Evolutionary conservation across 176 grass and related monocot genomes (phyloP).

Genomic region (barley (Hordeum vulgare)): DNA sequence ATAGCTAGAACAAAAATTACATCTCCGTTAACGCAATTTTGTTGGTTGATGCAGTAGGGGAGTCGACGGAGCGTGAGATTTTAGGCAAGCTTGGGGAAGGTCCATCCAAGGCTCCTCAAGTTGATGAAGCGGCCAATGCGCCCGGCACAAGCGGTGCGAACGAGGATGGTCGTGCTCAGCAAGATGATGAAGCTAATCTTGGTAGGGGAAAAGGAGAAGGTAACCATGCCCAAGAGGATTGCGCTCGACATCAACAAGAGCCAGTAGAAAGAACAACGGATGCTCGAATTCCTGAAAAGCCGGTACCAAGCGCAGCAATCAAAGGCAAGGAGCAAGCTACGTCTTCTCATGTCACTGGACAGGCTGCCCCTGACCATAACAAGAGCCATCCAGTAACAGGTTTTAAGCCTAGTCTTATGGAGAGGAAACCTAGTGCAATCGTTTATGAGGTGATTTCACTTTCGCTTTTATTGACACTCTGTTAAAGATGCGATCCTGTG

Average conservation of each 20-base stretch:
- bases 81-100: constrained; percentile 8
- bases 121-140: background rate
- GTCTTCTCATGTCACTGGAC: background rate
- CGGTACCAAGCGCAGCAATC: background rate
- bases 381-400: background rate
- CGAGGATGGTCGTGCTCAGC: background rate
- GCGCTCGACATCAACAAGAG: background rate
- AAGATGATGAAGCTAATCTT: background rate
- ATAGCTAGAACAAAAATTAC: background rate
- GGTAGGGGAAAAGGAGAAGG: background rate
- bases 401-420: constrained; percentile 12
- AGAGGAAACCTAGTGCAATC: constrained; percentile 18
- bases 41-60: constrained; percentile 21
- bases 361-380: background rate
- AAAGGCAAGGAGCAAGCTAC: background rate
- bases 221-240: background rate
- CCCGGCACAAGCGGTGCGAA: background rate
- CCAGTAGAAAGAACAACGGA: background rate
- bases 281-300: background rate
- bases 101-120: background rate
- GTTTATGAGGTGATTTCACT: constrained; percentile 23
- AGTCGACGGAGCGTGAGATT: constrained; percentile 8
- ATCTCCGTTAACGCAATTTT: background rate
- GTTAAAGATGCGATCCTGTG: background rate
- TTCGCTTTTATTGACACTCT: background rate